Base-by-base conservation (phyloP, 2,329 filamentous ascomycete species). In the Penicillium vulpinum region DNA sequence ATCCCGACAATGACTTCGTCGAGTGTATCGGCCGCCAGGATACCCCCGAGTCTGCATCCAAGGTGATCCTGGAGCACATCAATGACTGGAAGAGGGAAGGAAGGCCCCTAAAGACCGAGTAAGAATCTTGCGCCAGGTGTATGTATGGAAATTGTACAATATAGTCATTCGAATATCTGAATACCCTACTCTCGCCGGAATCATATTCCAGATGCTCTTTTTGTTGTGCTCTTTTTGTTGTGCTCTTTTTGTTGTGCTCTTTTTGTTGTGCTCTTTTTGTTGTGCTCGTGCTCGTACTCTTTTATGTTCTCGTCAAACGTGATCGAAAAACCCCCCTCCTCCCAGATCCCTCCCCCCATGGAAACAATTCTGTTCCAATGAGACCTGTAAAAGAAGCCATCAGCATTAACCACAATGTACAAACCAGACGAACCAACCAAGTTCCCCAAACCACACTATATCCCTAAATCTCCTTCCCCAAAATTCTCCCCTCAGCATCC, bases 1-100 rank as follows among this genome's bases (percentile, higher is more conserved):
- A 97, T 74, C 94, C 94, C 0, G 92, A 97, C 67, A 93, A 93
- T 21, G 92, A 99, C 74, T 99, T 99, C 75, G 93, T 99, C 28
- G 95, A 99, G 80, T 95, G 92, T 13, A 87, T 99, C 70, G 94
- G 94, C 18, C 83, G 94, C 61, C 94, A 99, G 77, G 92, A 97
- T 77, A 96, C 91, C 40, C 91, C 93, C 1, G 88, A 94, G 61
- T 85, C 91, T 68, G 94, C 88, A 1, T 90, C 92, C 7, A 87
- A 87, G 76, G 80, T 97, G 56, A 97, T 99, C 54, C 76, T 88
- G 58, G 88, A 89, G 60, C 94, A 99, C 75, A 88, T 97, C 72
- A 88, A 88, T 46, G 88, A 91, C 71, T 90, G 88, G 88, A 84
- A 82, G 70, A 81, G 82, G 48, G 75, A 77, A 55, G 75, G 74